Percentiles rank a stretch among this genome's conserved stretches.
phyloP scores from a whole-genome alignment of 2,329 filamentous ascomycete species.

The Cephalotrichum gorgonifer region DNA sequence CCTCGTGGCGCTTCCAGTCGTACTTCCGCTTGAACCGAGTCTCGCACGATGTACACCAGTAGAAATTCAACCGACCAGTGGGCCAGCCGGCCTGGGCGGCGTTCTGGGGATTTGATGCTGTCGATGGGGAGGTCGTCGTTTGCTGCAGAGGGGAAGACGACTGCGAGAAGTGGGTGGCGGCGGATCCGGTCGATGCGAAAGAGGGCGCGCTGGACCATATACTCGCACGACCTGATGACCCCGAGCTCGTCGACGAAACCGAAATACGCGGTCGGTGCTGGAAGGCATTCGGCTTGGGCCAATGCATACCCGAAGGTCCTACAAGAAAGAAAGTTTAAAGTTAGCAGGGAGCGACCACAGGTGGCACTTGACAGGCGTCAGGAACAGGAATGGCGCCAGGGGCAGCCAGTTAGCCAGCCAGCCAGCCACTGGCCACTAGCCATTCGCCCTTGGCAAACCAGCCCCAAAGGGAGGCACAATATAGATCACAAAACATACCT shows the following conservation, averaged over 20 bases:
- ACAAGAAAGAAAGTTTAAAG: neutral
- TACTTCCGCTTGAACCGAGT: slow-evolving; percentile 59
- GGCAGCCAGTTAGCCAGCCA: too few species aligned
- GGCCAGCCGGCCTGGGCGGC: slow-evolving; percentile 7
- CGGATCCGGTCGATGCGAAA: slow-evolving; percentile 13
- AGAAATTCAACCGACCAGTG: slow-evolving; percentile 29
- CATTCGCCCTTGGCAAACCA: too few species aligned
- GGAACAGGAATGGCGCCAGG: neutral
- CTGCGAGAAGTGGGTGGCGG: slow-evolving; percentile 22
- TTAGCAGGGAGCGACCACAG: neutral
- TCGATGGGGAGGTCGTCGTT: slow-evolving; percentile 7
- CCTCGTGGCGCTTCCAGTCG: slow-evolving; percentile 61
- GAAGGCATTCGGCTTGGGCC: slow-evolving; percentile 1
- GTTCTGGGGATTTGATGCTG: neutral
- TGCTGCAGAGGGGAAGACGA: slow-evolving; percentile 21
- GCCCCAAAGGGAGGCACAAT: neutral
- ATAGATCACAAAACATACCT: slow-evolving; percentile 1
- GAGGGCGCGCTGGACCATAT: slow-evolving; percentile 27
- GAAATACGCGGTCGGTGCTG: slow-evolving; percentile 29
- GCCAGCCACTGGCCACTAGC: too few species aligned
- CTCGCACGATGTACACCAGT: slow-evolving; percentile 49
- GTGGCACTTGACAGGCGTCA: neutral
- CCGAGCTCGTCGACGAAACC: slow-evolving; percentile 39
- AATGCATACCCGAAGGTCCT: neutral
- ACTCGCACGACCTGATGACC: slow-evolving; percentile 36